phyloP scores from a whole-genome alignment of 352 stramenopile species.

The Phytophthora cactorum region DNA sequence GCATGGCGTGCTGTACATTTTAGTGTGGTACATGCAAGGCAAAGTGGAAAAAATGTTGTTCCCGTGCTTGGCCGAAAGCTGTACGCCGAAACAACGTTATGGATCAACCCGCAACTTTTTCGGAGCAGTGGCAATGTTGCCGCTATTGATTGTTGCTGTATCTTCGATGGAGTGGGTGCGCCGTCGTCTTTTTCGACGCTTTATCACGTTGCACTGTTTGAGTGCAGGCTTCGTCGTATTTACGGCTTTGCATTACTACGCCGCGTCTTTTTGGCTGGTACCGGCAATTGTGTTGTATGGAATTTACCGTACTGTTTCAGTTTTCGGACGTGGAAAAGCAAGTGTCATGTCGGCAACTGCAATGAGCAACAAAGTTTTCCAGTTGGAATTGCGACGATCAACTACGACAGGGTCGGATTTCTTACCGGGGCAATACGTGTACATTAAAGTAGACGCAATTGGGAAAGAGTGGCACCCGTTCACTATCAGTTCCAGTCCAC shows the following conservation, averaged over 20 bases:
- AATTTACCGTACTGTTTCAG: conserved; percentile 65
- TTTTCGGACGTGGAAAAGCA: conserved; percentile 45
- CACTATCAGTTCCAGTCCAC: conserved; percentile 71
- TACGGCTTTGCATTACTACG: conserved; percentile 75
- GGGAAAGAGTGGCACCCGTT: conserved; percentile 77
- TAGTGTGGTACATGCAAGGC: conserved; percentile 58
- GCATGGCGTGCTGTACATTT: conserved; percentile 62
- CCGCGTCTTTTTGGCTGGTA: conserved; percentile 62
- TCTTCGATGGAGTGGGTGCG: conserved; percentile 62
- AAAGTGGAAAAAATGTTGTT: conserved; percentile 62
- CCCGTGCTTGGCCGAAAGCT: conserved; percentile 51
- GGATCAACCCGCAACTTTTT: conserved; percentile 69
- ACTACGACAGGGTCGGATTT: conserved; percentile 37
- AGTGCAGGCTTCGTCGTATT: conserved; percentile 55
- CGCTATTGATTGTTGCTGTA: conserved; percentile 46
- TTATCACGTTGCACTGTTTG: conserved; percentile 60
- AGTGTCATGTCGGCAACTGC: conserved; percentile 48
- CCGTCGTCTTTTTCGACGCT: conserved; percentile 57
- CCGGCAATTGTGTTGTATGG: conserved; percentile 59
- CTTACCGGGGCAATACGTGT: conserved; percentile 71
- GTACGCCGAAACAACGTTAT: conserved; percentile 55
- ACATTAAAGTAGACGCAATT: conserved; percentile 67
- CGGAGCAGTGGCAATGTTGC: conserved; percentile 54
- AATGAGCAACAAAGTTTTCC: conserved; percentile 55
- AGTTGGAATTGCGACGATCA: conserved; percentile 61